A percentile compares a stretch with the other conserved stretches of the same genome.
These are phyloP conservation scores for Heterobasidion annosum DNA, from an alignment of 1,284 basidiomycete genomes.

Conservation along the genomic window DNA sequence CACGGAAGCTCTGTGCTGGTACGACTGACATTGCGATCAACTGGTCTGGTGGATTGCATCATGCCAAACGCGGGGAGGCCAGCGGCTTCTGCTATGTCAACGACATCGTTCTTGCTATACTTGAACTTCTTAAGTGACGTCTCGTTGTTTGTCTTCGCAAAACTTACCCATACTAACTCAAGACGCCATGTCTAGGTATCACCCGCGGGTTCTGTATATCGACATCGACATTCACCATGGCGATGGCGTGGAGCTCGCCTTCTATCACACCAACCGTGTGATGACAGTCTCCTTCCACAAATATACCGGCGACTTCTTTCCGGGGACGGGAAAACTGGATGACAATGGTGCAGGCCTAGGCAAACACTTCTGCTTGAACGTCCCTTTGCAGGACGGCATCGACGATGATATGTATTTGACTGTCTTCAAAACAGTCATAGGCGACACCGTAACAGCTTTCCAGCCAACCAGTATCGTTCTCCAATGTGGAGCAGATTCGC, in stretches of 20 bases:
- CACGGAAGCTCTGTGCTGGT: slow-evolving; percentile 77
- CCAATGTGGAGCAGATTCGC: slow-evolving; percentile 95
- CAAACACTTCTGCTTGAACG: slow-evolving; percentile 94
- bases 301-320: slow-evolving; percentile 98
- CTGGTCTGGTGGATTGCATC: slow-evolving; percentile 94
- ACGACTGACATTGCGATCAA: slow-evolving; percentile 95
- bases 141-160: slow-evolving; percentile 1
- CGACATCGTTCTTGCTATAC: slow-evolving; percentile 88
- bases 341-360: slow-evolving; percentile 84
- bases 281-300: slow-evolving; percentile 99
- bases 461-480: slow-evolving; percentile 88
- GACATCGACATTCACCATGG: slow-evolving; percentile 98
- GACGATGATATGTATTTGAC: slow-evolving; percentile 96
- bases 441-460: slow-evolving; percentile 87
- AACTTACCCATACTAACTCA: not conserved
- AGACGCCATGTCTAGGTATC: slow-evolving; percentile 44
- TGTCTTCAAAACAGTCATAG: slow-evolving; percentile 94
- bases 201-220: slow-evolving; percentile 90
- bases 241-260: slow-evolving; percentile 95
- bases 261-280: slow-evolving; percentile 96
- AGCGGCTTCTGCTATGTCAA: slow-evolving; percentile 97
- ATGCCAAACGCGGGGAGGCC: slow-evolving; percentile 93
- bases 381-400: slow-evolving; percentile 93
- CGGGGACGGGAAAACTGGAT: slow-evolving; percentile 88
- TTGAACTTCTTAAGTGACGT: slow-evolving; percentile 81